Base-by-base conservation (phyloP, 768 basidiomycete genomes). In the Mrakia hoshinonis region DNA sequence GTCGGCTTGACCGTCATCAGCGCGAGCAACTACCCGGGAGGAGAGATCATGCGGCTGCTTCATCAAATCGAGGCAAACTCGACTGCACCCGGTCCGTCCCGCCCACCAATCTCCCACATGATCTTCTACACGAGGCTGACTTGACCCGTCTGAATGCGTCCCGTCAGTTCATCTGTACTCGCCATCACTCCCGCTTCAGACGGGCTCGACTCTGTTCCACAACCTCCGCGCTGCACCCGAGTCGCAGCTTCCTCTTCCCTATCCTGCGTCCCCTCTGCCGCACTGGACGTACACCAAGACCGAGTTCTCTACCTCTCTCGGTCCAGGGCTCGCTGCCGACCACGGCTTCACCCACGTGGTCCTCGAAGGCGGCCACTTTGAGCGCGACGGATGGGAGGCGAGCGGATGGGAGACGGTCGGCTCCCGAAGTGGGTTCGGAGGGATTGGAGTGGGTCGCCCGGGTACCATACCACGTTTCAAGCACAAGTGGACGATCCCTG, bases 131-230 rank as follows among this genome's bases (percentile, higher is more conserved):
- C 29, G 46, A 51, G 26, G 60, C n/a, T 60, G 24, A 52, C 72
- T n/a, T n/a, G n/a, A n/a, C n/a, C n/a, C n/a, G n/a, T n/a, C n/a
- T n/a, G n/a, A n/a, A n/a, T n/a, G n/a, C n/a, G n/a, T n/a, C n/a
- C n/a, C n/a, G n/a, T n/a, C n/a, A n/a, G n/a, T n/a, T n/a, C n/a
- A n/a, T n/a, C n/a, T n/a, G n/a, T 89, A 94, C 76, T 86, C 96
- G 54, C 87, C 86, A 64, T 90, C 94, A 74, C 84, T 92, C 54
- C 89, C 90, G 0, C 87, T 91, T 2, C 93, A 95, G 79, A 92
- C 89, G 0, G 95, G 96, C 2, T 90, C 91, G 3, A 89, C 91
- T 0, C 86, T 93, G 67, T 96, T 97, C 82, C 85, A 87, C 26
- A 89, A 91, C 49, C 82, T 85, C 26, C 81, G 88, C 68, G 79